Conservation (phyloP, 75 land plant species). For the Picea glauca region DNA sequence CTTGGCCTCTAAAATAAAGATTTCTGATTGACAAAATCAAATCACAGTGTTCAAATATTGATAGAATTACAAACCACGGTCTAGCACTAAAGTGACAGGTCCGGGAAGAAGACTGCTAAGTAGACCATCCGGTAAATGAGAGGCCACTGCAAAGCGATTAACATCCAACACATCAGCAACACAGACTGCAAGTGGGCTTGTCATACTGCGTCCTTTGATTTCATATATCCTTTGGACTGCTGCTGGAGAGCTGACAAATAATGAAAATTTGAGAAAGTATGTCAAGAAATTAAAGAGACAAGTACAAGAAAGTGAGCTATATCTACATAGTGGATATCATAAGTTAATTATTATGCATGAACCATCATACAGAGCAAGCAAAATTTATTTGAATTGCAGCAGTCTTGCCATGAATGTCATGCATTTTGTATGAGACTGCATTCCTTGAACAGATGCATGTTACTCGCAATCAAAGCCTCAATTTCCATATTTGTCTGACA, state of each 20-base stretch:
- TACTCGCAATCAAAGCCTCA: background rate
- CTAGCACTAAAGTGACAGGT: constrained; percentile 86
- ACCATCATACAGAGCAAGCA: background rate
- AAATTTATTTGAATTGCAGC: background rate
- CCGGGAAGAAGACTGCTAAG: constrained; percentile 84
- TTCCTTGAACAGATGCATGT: background rate
- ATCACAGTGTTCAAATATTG: background rate
- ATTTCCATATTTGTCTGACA: background rate
- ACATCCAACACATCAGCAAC: constrained; percentile 83
- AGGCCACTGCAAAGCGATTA: constrained; percentile 54
- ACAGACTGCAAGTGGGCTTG: constrained; percentile 87
- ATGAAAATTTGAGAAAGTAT: background rate
- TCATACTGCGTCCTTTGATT: constrained; percentile 82
- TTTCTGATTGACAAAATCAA: constrained; percentile 1
- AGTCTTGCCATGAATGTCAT: constrained; percentile 1
- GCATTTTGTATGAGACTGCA: background rate
- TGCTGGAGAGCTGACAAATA: constrained; percentile 54
- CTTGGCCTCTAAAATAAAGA: background rate
- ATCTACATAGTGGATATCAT: background rate
- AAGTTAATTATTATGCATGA: background rate
- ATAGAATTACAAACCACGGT: constrained; percentile 45
- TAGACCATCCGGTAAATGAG: constrained; percentile 78
- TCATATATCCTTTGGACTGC: constrained; percentile 84
- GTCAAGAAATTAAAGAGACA: background rate
- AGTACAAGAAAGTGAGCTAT: background rate